Percentiles rank a stretch among this genome's conserved stretches.
These are phyloP conservation scores for Solanum paucissectum DNA, from an alignment of 257 asterid genomes.

Conservation along the genomic window DNA sequence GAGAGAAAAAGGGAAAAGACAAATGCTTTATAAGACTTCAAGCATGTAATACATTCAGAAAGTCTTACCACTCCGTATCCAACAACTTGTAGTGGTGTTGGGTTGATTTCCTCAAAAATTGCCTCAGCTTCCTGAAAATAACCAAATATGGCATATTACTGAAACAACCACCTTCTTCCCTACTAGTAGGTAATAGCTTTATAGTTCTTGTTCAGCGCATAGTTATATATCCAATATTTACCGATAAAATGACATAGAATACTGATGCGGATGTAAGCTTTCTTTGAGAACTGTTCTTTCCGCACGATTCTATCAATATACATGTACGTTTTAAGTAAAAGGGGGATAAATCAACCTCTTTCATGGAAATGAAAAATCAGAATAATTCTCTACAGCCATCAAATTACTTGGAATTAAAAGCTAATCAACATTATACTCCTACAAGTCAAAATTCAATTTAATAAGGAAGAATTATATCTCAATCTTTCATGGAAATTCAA, in stretches of 20 bases:
- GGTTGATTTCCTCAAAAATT: constrained; percentile 70
- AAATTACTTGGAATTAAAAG: background rate
- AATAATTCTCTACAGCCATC: background rate
- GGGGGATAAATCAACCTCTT: background rate
- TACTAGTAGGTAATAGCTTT: background rate
- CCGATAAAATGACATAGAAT: background rate
- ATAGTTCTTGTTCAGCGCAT: background rate
- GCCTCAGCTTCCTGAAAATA: constrained; percentile 77
- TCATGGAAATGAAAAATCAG: background rate
- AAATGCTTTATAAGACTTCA: background rate
- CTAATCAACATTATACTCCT: background rate
- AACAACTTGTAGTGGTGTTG: constrained; percentile 56
- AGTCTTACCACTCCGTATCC: constrained; percentile 55
- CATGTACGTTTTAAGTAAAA: background rate
- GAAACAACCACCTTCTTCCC: background rate
- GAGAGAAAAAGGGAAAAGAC: background rate
- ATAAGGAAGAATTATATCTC: background rate
- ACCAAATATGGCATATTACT: background rate
- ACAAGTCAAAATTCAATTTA: background rate
- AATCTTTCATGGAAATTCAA: background rate
- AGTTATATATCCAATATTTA: background rate
- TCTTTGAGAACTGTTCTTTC: background rate
- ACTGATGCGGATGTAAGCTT: background rate
- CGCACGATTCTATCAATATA: background rate
- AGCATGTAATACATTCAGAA: background rate